phyloP scores from a whole-genome alignment of 176 grass and related monocot species.

The Poa pratensis region DNA sequence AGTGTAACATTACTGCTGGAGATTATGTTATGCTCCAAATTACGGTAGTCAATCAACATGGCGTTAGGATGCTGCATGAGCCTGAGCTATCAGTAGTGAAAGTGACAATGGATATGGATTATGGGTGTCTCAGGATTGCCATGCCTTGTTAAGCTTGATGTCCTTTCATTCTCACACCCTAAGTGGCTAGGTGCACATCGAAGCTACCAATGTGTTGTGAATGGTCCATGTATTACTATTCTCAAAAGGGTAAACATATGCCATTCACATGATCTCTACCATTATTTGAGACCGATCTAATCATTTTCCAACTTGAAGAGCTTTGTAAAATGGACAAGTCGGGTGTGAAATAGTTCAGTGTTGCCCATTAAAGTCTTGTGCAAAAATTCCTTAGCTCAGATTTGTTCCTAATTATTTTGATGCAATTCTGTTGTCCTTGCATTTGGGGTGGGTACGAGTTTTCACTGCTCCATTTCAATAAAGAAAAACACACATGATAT shows the following conservation, averaged over 20 bases:
- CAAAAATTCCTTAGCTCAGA: neutral
- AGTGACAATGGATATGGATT: neutral
- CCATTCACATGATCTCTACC: neutral
- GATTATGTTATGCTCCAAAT: neutral
- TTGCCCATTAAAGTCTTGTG: conserved; percentile 5
- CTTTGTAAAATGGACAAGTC: neutral
- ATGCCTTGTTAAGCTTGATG: conserved; percentile 13
- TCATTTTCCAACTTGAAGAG: neutral
- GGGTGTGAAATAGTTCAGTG: neutral
- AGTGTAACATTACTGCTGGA: neutral
- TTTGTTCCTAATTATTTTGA: conserved; percentile 3
- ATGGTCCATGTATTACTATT: conserved; percentile 4
- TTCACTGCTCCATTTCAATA: too few relatives aligned
- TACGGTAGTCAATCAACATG: conserved; percentile 14
- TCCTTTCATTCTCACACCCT: neutral
- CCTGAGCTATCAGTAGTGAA: conserved; percentile 1
- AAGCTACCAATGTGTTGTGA: conserved; percentile 2
- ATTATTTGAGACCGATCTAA: conserved; percentile 14
- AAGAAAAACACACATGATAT: neutral
- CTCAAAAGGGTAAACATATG: neutral
- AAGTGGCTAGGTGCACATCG: neutral
- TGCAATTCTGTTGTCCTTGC: conserved; percentile 23
- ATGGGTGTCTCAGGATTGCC: neutral
- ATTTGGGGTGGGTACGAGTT: neutral
- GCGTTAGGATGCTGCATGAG: neutral